Evolutionary conservation across 1,284 basidiomycete genomes (phyloP).

Genomic region (Ustilago vetiveriae): DNA sequence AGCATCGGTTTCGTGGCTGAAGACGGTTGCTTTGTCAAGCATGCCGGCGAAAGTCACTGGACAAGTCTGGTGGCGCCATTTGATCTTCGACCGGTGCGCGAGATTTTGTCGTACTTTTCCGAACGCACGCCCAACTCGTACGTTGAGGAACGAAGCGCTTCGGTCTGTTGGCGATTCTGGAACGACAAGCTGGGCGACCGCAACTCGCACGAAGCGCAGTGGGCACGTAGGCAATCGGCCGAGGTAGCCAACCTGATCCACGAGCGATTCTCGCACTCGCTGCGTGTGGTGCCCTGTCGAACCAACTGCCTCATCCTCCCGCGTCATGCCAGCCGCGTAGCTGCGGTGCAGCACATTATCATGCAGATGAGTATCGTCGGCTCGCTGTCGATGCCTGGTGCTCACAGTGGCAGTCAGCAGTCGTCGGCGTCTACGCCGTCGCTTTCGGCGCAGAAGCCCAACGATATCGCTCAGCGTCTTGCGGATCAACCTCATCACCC

Average conservation of each 20-base stretch:
- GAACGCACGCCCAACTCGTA: conserved; percentile 86
- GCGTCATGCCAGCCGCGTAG: conserved; percentile 81
- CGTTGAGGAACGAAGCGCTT: conserved; percentile 84
- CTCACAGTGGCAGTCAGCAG: conserved; percentile 12
- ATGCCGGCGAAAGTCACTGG: conserved; percentile 72
- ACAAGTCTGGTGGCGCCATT: conserved; percentile 80
- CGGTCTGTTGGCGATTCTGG: conserved; percentile 85
- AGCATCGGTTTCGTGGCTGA: conserved; percentile 83
- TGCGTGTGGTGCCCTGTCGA: conserved; percentile 59
- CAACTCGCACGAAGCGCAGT: conserved; percentile 74
- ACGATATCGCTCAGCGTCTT: conserved; percentile 33
- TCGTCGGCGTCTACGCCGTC: conserved; percentile 30
- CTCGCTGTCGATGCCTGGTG: conserved; percentile 7
- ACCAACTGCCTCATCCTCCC: conserved; percentile 78
- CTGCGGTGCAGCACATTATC: conserved; percentile 73
- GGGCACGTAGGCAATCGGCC: conserved; percentile 84
- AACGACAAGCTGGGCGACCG: conserved; percentile 69
- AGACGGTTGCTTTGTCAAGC: conserved; percentile 85
- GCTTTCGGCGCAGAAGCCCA: conserved; percentile 20
- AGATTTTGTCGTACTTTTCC: conserved; percentile 80
- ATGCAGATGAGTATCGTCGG: conserved; percentile 52
- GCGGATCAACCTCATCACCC: conserved; percentile 42
- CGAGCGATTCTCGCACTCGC: conserved; percentile 63
- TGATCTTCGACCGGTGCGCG: conserved; percentile 78
- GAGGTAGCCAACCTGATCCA: conserved; percentile 89